Percentiles rank a stretch among this genome's conserved stretches.
phyloP scores from a whole-genome alignment of 2,329 filamentous ascomycete genomes.

The Fusarium devonianum region DNA sequence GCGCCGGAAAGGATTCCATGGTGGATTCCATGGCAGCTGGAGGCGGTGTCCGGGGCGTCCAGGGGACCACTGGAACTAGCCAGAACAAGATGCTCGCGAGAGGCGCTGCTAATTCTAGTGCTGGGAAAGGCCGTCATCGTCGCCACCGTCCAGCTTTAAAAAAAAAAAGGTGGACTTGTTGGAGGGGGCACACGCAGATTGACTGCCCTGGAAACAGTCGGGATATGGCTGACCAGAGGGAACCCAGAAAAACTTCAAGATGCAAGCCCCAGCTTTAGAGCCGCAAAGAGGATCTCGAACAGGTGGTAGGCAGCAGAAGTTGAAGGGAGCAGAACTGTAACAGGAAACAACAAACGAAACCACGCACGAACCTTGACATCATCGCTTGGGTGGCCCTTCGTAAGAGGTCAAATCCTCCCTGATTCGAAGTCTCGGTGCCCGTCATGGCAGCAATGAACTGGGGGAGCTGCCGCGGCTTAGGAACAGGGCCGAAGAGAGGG shows the following conservation, averaged over 20 bases:
- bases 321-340: conserved; percentile 11
- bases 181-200: conserved; percentile 23
- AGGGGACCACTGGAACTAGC: conserved; percentile 34
- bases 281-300: conserved; percentile 14
- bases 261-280: conserved; percentile 24
- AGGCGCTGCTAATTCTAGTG: conserved; percentile 22
- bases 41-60: conserved; percentile 35
- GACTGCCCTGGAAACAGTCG: conserved; percentile 17
- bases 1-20: conserved; percentile 28
- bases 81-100: conserved; percentile 35
- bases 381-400: conserved; percentile 68
- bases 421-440: conserved; percentile 54
- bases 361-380: conserved; percentile 65
- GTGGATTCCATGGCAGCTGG: conserved; percentile 26
- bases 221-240: conserved; percentile 13
- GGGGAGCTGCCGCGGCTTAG: conserved; percentile 36
- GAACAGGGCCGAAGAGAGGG: conserved; percentile 32
- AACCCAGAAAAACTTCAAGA: neutral
- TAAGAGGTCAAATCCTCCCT: conserved; percentile 63
- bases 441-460: conserved; percentile 53
- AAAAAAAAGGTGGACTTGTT: conserved; percentile 9
- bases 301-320: conserved; percentile 11
- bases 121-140: conserved; percentile 32
- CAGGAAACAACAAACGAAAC: conserved; percentile 34
- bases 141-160: conserved; percentile 24